These are phyloP conservation scores for Pseudozyma sp. DNA, from an alignment of 1,284 basidiomycete genomes.

Conservation along the genomic window DNA sequence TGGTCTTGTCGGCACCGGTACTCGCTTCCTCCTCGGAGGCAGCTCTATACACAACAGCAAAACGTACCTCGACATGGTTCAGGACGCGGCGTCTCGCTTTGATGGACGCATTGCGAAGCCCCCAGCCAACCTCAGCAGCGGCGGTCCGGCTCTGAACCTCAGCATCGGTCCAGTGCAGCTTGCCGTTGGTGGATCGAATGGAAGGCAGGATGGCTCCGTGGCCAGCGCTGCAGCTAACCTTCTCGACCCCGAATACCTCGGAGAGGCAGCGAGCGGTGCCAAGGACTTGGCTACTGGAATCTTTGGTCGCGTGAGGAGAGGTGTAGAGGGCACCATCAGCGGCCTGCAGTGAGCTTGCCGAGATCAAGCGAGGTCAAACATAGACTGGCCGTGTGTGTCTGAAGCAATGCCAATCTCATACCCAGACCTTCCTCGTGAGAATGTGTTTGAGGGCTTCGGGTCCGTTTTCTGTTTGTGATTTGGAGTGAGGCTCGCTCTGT, in stretches of 20 bases:
- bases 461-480: no score
- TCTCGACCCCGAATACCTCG: constrained; percentile 48
- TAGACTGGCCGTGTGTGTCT: no score
- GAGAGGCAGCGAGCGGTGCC: constrained; percentile 61
- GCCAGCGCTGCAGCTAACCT: constrained; percentile 27
- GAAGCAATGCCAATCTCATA: background rate
- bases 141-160: constrained; percentile 52
- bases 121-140: constrained; percentile 37
- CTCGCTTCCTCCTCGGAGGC: constrained; percentile 64
- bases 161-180: constrained; percentile 62
- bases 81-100: constrained; percentile 61
- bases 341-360: constrained; percentile 25
- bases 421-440: background rate
- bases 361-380: no score
- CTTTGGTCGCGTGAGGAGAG: constrained; percentile 54
- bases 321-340: constrained; percentile 53
- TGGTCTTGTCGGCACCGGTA: constrained; percentile 40
- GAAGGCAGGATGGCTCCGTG: constrained; percentile 21
- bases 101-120: constrained; percentile 52
- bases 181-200: constrained; percentile 36
- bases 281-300: constrained; percentile 61
- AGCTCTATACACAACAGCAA: constrained; percentile 61
- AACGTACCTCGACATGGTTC: constrained; percentile 63
- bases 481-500: no score
- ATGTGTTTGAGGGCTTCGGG: no score